These are phyloP conservation scores for Candida pseudofarinosa DNA, from an alignment of 805 yeast genomes.

Conservation along the genomic window DNA sequence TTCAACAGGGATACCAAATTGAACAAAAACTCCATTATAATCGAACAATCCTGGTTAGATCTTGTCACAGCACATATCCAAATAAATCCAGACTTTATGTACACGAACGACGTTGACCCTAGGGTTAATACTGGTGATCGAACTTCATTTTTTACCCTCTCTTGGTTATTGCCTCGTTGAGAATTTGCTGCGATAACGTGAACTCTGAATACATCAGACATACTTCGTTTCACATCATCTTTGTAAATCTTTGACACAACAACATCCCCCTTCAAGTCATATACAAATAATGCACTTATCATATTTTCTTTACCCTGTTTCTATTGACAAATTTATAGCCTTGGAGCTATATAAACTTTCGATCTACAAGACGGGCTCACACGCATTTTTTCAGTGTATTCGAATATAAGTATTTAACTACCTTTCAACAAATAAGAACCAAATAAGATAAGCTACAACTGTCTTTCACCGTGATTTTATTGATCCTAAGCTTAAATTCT, in stretches of 20 bases:
- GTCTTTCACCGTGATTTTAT: too few relatives aligned
- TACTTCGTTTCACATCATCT: conserved; percentile 72
- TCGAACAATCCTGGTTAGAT: conserved; percentile 79
- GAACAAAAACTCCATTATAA: conserved; percentile 74
- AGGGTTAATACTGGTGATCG: conserved; percentile 59
- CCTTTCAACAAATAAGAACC: too few relatives aligned
- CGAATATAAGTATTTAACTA: too few relatives aligned
- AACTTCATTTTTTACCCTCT: conserved; percentile 15
- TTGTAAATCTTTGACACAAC: conserved; percentile 69
- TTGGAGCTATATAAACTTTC: too few relatives aligned
- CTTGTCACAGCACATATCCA: conserved; percentile 90
- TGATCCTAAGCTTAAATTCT: too few relatives aligned
- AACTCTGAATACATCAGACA: conserved; percentile 85
- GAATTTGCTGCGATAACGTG: conserved; percentile 70
- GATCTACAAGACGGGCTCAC: too few relatives aligned
- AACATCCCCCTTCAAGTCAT: conserved; percentile 78
- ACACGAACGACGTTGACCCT: conserved; percentile 89
- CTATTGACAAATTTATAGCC: too few relatives aligned
- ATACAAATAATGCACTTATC: conserved; percentile 82
- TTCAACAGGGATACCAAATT: conserved; percentile 53
- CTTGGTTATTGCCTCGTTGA: conserved; percentile 11
- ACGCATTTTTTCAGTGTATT: too few relatives aligned
- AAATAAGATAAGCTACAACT: too few relatives aligned
- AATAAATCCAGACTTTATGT: conserved; percentile 56
- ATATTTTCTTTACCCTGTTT: too few relatives aligned